Evolutionary conservation across 2,329 filamentous ascomycete genomes (phyloP), one percentile per base, ranked within the genome.

Genomic region (Ophiostoma sp.): DNA sequence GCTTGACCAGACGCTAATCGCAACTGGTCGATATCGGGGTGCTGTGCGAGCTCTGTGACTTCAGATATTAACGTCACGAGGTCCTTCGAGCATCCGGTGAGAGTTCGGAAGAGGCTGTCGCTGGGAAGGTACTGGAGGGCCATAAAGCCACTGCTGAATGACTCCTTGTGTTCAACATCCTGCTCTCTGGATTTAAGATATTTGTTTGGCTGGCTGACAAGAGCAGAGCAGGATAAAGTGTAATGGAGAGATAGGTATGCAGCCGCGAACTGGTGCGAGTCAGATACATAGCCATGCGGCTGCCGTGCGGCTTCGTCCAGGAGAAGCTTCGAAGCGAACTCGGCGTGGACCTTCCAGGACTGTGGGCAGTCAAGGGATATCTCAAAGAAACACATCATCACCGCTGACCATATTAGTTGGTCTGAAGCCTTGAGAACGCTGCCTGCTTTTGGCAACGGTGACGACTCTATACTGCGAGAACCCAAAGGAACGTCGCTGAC

Each of bases 221-320:
- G n/a, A 27, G 49, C 49, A 6, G 49, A 55, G 49, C 49, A 55
- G 9, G 49, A 55, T 4, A 55, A 18, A 1, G 49, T 55, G 11
- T 55, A 27, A 55, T 55, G 49, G 2, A 55, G 49, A 55, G 49
- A 55, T 27, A 55, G 49, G 18, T 55, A 55, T 36, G 49, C 49
- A 7, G 72, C 74, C 2, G 73, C 74, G 38, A 76, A 76, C 63
- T 73, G 70, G 64, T 47, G 67, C 1, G 67, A 55, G 5, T 40
- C 64, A 8, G 67, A 68, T 36, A 60, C 14, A 9, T 4, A 2
- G 0, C 7, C 14, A 14, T 36, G 27, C 8, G 18, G 45, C 9
- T 38, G 36, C 38, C 52, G 14, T 3, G 27, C 36, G 5, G 12
- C 42, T 40, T 67, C 42, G 9, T 41, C 27, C 4, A 45, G 14